Conservation (phyloP, 352 stramenopile species). For the Hyaloperonospora arabidopsidis region DNA sequence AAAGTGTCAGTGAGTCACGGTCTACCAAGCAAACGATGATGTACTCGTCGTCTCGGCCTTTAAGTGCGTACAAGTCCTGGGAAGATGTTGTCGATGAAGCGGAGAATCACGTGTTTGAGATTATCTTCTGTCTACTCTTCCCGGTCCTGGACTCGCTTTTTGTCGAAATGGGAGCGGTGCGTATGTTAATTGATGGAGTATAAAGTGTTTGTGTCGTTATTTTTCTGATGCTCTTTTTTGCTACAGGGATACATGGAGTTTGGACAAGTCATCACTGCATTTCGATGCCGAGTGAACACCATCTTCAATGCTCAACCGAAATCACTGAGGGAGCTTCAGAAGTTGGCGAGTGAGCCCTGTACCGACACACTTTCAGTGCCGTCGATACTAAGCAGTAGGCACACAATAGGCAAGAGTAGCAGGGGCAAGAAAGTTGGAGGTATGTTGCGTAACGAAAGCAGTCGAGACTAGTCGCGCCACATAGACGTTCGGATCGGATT, state of each 20-base stretch:
- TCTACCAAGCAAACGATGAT: slow-evolving; percentile 19
- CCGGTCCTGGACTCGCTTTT: slow-evolving; percentile 76
- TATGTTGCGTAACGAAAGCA: slow-evolving; percentile 26
- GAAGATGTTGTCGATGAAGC: slow-evolving; percentile 62
- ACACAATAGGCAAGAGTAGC: slow-evolving; percentile 34
- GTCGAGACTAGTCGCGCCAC: slow-evolving; percentile 11
- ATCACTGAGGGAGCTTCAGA: slow-evolving; percentile 52
- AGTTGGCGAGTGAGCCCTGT: slow-evolving; percentile 58
- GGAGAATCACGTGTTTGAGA: slow-evolving; percentile 80
- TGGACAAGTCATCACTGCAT: slow-evolving; percentile 66
- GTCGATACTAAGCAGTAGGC: slow-evolving; percentile 27
- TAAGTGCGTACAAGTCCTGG: slow-evolving; percentile 54
- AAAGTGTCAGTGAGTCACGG: slow-evolving; percentile 29
- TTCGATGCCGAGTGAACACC: slow-evolving; percentile 51
- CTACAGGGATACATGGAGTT: slow-evolving; percentile 85
- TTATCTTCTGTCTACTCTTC: slow-evolving; percentile 78
- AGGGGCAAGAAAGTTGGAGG: slow-evolving; percentile 29
- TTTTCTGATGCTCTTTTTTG: slow-evolving; percentile 8
- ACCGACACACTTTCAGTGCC: slow-evolving; percentile 47
- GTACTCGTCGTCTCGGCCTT: slow-evolving; percentile 26
- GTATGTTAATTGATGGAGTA: slow-evolving; percentile 12
- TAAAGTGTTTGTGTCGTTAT: slow-evolving; percentile 2
- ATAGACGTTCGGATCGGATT: slow-evolving; percentile 34
- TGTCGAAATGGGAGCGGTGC: slow-evolving; percentile 80
- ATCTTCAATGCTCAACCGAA: slow-evolving; percentile 68